Base-by-base conservation (phyloP, 805 yeast species). In the Martiniozyma abietophila region DNA sequence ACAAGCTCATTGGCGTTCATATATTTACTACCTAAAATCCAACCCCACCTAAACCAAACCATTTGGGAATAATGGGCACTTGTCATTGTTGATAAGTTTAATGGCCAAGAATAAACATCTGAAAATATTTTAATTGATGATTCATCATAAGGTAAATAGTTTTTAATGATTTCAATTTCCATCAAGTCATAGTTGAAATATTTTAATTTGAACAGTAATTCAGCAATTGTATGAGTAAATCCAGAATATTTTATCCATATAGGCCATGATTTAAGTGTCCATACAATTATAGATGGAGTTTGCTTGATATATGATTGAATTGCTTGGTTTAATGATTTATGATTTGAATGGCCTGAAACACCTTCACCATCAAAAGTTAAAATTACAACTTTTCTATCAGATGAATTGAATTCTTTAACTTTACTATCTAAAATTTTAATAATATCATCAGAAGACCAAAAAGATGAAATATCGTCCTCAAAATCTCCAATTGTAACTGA, bases 31-130 rank as follows among this genome's bases (percentile, higher is more conserved):
- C 77, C 56, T 5, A 71, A 39, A 51, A 92, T 63, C 96, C 96
- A 92, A 1, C 85, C 78, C 62, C 81, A 82, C 45, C 98, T 67
- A 55, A 80, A 92, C 96, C 96, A 89, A 7, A 80, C 88, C 82
- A 92, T 82, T 55, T 92, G 98, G 2, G 94, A 75, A 42, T 66
- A 65, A 58, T 92, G 97, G 3, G 81, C 94, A 43, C 67, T 66
- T 3, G 77, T 60, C 95, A 89, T 85, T 4, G 95, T 81, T 0
- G 80, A 68, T 35, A 76, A 64, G 27, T 58, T 52, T 20, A 62
- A 56, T 34, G 65, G 54, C 52, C 64, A 49, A 43, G 54, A 49
- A 39, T 64, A 57, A 36, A 65, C 45, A 44, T 64, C 65, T 11
- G 58, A 48, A 40, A 53, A 67, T 15, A 68, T 52, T 39, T 54